phyloP scores from a whole-genome alignment of 2,329 filamentous ascomycete species.

The Macrophomina pseudophaseolina region DNA sequence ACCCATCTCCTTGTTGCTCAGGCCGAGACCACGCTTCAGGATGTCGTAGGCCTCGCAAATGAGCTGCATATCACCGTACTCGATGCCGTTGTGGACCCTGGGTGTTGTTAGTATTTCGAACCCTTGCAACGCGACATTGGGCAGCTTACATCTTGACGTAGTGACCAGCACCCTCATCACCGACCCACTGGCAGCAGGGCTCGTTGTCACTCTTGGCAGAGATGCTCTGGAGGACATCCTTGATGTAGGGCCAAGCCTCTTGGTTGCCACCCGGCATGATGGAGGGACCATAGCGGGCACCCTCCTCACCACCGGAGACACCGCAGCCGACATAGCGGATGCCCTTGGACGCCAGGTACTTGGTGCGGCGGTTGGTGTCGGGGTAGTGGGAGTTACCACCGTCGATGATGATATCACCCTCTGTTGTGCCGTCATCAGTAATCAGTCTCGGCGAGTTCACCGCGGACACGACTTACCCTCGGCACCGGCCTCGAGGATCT shows the following conservation, averaged over 20 bases:
- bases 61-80: constrained; percentile 99
- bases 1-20: constrained; percentile 92
- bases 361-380: constrained; percentile 95
- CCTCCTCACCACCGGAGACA: constrained; percentile 99
- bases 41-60: constrained; percentile 99
- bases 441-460: neutral
- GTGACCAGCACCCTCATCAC: constrained; percentile 98
- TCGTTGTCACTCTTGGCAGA: constrained; percentile 96
- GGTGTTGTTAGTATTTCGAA: neutral
- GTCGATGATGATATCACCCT: constrained; percentile 92
- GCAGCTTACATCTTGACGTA: constrained; percentile 90
- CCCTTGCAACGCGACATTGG: neutral
- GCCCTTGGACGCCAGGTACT: constrained; percentile 84
- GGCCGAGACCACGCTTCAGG: constrained; percentile 95
- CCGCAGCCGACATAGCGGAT: constrained; percentile 95
- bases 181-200: constrained; percentile 99
- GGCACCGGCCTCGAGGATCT: constrained; percentile 66
- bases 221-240: constrained; percentile 98
- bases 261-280: constrained; percentile 99
- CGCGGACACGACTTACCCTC: constrained; percentile 32
- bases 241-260: constrained; percentile 85
- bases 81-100: constrained; percentile 93
- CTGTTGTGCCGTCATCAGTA: neutral
- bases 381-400: constrained; percentile 99
- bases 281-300: constrained; percentile 94